These are phyloP conservation scores for Pichia sp. DNA, from an alignment of 1,139 yeast genomes.

Conservation along the genomic window DNA sequence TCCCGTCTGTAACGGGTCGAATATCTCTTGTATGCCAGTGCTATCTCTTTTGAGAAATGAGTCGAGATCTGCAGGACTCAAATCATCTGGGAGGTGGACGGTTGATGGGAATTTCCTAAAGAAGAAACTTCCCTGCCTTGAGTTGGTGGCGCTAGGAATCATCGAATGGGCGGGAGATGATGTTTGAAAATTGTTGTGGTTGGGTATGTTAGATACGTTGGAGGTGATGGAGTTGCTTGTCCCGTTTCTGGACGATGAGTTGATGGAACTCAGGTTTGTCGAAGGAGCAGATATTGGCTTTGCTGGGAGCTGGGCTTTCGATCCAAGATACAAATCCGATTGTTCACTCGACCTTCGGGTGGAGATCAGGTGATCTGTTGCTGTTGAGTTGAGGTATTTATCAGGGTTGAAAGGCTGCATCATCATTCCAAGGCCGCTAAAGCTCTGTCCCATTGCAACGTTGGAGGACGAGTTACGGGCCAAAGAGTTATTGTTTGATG, in stretches of 20 bases:
- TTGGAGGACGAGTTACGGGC: neutral
- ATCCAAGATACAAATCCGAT: conserved; percentile 40
- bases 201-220: neutral
- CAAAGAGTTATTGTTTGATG: neutral
- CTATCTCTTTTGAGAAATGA: conserved; percentile 42
- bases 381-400: neutral
- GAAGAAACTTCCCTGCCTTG: conserved; percentile 28
- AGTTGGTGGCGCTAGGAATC: conserved; percentile 10
- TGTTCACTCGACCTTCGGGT: conserved; percentile 42
- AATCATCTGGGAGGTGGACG: conserved; percentile 28
- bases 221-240: neutral
- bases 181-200: neutral
- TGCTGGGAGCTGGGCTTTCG: conserved; percentile 1
- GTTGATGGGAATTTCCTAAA: conserved; percentile 28
- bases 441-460: neutral
- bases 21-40: conserved; percentile 21
- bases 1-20: conserved; percentile 11
- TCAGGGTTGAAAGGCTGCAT: conserved; percentile 10
- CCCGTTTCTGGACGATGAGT: neutral
- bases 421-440: conserved; percentile 2
- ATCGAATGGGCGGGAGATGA: neutral
- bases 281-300: conserved; percentile 4
- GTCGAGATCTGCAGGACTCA: conserved; percentile 40
- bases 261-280: conserved; percentile 1
- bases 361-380: conserved; percentile 26